Evolutionary conservation across 768 basidiomycete species (phyloP), one percentile per base, ranked within the genome.

Genomic region (Fomitopsis pulvina): DNA sequence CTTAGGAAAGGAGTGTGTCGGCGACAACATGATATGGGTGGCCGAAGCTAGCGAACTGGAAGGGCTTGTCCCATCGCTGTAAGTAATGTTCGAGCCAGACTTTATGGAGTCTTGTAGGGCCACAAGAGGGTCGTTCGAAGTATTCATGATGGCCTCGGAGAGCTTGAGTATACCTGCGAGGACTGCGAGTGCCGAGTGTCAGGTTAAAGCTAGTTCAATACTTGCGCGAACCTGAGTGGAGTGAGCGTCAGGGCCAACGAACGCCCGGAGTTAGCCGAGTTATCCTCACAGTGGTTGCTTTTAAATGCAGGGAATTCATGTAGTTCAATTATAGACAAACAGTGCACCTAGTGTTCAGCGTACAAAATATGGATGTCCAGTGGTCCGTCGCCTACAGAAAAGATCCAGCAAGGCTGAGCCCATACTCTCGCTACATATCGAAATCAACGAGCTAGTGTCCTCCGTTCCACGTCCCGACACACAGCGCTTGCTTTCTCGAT

Each of bases 101-200:
- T 77, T 81, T 47, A 88, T 78, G n/a, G 83, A 76, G 42, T 80
- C 72, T 24, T 77, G 77, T 7, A 90, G 75, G 32, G 72, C 71
- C 18, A 79, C 65, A 14, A 89, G 68, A 21, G 79, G 61, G 59
- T 88, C 85, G 8, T 56, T 50, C 9, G 40, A 47, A 10, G 50
- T 41, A 38, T 46, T 48, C 55, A 56, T 56, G 1, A 3, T 41
- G 18, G 9, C 7, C 21, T 22, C 4, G 9, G 10, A 10, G 20
- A 24, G 41, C 25, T 37, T 14, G 29, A 8, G n/a, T n/a, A n/a
- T n/a, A n/a, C n/a, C n/a, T n/a, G n/a, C n/a, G n/a, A n/a, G n/a
- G n/a, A n/a, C n/a, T n/a, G n/a, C n/a, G n/a, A n/a, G n/a, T n/a
- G n/a, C n/a, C n/a, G n/a, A n/a, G n/a, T n/a, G n/a, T n/a, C n/a